Evolutionary conservation across 148 eudicot species (phyloP).

Genomic region (Cornus suecica): DNA sequence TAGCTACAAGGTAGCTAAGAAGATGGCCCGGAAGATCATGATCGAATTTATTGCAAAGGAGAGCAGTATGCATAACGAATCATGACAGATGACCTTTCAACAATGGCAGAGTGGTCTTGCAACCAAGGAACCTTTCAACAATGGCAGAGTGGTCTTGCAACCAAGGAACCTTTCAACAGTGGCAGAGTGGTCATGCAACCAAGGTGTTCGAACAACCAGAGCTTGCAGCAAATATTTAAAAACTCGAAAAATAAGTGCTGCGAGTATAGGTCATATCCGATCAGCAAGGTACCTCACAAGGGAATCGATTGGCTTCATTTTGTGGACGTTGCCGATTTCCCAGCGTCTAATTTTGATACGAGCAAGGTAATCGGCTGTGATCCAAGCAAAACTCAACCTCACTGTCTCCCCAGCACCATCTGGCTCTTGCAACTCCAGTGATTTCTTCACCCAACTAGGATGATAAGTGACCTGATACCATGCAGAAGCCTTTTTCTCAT

Average conservation of each 20-base stretch:
- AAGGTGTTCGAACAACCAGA: background rate
- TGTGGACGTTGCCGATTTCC: conserved; percentile 17
- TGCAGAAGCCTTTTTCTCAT: conserved; percentile 85
- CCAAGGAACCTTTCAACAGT: conserved; percentile 31
- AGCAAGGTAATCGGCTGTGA: conserved; percentile 80
- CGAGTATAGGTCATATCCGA: conserved; percentile 27
- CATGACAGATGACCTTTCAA: background rate
- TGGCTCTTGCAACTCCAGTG: conserved; percentile 41
- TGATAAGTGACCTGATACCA: conserved; percentile 91
- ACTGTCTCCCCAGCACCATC: conserved; percentile 39
- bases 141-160: conserved; percentile 66
- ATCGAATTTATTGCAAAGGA: background rate
- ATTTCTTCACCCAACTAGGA: conserved; percentile 45
- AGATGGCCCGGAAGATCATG: background rate
- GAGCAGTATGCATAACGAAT: background rate
- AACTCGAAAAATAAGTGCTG: background rate
- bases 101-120: conserved; percentile 67
- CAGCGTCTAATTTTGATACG: conserved; percentile 54
- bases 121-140: conserved; percentile 16
- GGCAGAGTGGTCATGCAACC: conserved; percentile 56
- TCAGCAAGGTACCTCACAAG: conserved; percentile 60
- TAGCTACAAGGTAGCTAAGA: background rate
- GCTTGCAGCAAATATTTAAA: conserved; percentile 27
- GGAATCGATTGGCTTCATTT: conserved; percentile 58
- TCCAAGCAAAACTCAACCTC: conserved; percentile 88